phyloP scores from a whole-genome alignment of 441 rosid genomes.

The Pelargonium exstipulatum region DNA sequence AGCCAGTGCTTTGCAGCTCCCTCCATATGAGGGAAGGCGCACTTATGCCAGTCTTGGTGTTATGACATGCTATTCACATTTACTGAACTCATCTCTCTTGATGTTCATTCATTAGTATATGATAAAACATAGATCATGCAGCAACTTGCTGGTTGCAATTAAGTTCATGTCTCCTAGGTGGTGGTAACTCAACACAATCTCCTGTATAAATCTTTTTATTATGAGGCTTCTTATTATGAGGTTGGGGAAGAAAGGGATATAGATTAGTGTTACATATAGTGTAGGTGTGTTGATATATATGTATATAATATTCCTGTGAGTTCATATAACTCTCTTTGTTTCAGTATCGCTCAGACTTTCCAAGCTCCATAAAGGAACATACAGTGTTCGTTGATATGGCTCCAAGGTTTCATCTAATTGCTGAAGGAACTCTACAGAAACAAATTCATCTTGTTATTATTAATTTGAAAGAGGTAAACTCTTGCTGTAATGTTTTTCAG shows the following conservation, averaged over 20 bases:
- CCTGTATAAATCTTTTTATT: not conserved
- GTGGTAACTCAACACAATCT: not conserved
- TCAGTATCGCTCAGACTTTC: constrained; percentile 89
- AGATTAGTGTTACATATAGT: not conserved
- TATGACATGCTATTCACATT: not conserved
- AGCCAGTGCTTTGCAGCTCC: not conserved
- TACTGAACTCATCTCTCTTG: not conserved
- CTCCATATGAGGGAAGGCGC: constrained; percentile 1
- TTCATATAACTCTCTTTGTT: constrained; percentile 19
- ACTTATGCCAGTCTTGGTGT: not conserved
- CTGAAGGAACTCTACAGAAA: constrained; percentile 73
- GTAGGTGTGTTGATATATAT: too few relatives aligned
- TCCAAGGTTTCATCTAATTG: constrained; percentile 76
- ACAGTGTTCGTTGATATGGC: constrained; percentile 85
- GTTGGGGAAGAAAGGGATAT: not conserved
- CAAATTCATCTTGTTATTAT: constrained; percentile 70
- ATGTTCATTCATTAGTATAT: not conserved
- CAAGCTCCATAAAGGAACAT: constrained; percentile 68
- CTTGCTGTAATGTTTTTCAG: not conserved
- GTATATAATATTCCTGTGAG: not conserved
- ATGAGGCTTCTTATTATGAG: not conserved
- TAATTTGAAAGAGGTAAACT: constrained; percentile 67
- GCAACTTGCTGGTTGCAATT: not conserved
- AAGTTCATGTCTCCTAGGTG: not conserved
- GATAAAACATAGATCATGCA: constrained; percentile 3